Base-by-base conservation (phyloP, 2,329 filamentous ascomycete genomes). In the Emericellopsis atlantica region DNA sequence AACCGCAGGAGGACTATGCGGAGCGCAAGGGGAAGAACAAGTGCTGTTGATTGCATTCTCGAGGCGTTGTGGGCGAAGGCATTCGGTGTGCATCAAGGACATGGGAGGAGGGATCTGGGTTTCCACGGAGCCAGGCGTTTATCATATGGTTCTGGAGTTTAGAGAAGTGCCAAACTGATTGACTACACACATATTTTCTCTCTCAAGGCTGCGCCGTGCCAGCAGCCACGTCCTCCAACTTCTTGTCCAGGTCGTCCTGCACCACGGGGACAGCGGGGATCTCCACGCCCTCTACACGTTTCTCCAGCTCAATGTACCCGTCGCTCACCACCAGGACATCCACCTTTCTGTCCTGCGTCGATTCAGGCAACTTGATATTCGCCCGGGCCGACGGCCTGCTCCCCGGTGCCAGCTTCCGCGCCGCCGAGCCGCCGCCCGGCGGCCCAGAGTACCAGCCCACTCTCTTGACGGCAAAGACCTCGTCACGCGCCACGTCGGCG, bases 381-480 rank as follows among this genome's bases (percentile, higher is more conserved):
- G 76, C 65, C 53, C 65, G 74, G 1, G 75, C 72, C 11, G 64
- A 70, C 0, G 75, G 67, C 44, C 60, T 70, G 14, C 58, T 58
- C 5, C 69, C 69, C 5, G 60, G 53, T 14, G 59, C 59, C 9
- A 66, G 54, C 26, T 54, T 50, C 40, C 50, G 53, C 31, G 45
- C 52, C 16, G 41, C 48, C 24, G 42, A 26, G 15, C 23, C 12
- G 18, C 24, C 14, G 21, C 18, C 18, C 21, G n/a, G n/a, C 12
- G 23, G 22, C 21, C 35, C 43, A 31, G 55, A 44, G 41, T 50
- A 56, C 89, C 92, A 96, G 2, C 79, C 81, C 0, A 92, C 75
- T 24, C 92, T 71, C 70, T 95, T 96, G 46, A 98, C 68, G 3
- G 84, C 90, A 4, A 95, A 61, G 32, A 96, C 71, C 49, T 95